Percentiles rank a stretch among this genome's conserved stretches.
These are phyloP conservation scores for Naganishia albida DNA, from an alignment of 1,284 basidiomycete genomes.

Conservation along the genomic window DNA sequence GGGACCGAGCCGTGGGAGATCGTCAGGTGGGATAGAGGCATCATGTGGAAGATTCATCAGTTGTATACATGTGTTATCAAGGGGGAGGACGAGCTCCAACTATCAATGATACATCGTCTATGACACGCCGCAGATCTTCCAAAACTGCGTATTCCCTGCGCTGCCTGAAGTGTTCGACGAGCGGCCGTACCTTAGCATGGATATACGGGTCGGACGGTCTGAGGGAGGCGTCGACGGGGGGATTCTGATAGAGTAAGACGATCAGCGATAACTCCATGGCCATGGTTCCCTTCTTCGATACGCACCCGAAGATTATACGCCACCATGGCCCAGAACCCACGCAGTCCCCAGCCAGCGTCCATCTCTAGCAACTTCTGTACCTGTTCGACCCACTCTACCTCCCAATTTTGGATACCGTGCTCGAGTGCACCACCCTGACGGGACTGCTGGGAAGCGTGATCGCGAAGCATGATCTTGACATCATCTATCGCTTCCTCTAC, in stretches of 20 bases:
- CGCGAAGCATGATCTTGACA: constrained; percentile 54
- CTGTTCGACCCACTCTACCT: constrained; percentile 55
- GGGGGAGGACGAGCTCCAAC: background rate
- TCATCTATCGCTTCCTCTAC: constrained; percentile 56
- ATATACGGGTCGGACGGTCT: constrained; percentile 37
- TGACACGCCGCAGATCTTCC: constrained; percentile 33
- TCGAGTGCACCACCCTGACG: background rate
- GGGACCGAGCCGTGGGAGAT: too few species aligned
- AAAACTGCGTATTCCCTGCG: constrained; percentile 42
- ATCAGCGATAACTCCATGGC: background rate
- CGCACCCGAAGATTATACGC: constrained; percentile 44
- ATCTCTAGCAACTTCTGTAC: constrained; percentile 55
- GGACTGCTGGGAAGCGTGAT: constrained; percentile 26
- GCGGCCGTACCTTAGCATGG: constrained; percentile 36
- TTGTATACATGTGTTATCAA: too few species aligned
- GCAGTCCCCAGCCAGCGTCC: constrained; percentile 58
- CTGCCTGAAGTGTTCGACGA: constrained; percentile 39
- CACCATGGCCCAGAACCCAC: constrained; percentile 49
- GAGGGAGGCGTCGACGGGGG: constrained; percentile 36
- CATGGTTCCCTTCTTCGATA: background rate
- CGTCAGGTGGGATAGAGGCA: too few species aligned
- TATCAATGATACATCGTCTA: constrained; percentile 38
- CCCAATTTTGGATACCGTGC: constrained; percentile 44
- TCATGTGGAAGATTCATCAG: too few species aligned
- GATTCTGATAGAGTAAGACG: constrained; percentile 31